These are phyloP conservation scores for Venturia effusa DNA, from an alignment of 2,329 filamentous ascomycete genomes.

Conservation along the genomic window DNA sequence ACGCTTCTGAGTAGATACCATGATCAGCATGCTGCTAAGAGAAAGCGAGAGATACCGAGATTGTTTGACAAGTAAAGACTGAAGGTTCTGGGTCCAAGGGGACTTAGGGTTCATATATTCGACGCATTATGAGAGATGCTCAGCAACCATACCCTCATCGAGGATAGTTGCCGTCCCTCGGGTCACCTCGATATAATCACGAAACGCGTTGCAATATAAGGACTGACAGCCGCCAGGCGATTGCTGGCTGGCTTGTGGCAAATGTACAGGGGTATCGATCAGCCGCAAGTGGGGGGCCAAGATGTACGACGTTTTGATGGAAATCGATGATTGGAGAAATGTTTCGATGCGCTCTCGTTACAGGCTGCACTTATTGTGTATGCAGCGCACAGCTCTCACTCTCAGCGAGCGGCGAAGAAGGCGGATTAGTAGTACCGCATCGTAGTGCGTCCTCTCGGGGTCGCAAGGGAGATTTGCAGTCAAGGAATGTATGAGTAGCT, in stretches of 20 bases:
- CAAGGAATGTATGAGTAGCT: not conserved
- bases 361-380: too few relatives aligned
- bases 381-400: not conserved
- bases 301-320: not conserved
- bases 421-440: not conserved
- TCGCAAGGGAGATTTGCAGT: not conserved
- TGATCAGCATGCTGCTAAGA: not conserved
- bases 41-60: constrained; percentile 3
- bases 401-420: not conserved
- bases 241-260: not conserved
- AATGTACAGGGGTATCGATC: not conserved
- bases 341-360: not conserved
- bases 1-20: not conserved
- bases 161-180: constrained; percentile 3
- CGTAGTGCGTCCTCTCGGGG: not conserved
- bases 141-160: not conserved
- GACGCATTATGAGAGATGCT: not conserved
- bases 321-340: not conserved
- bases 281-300: not conserved
- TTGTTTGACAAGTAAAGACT: not conserved
- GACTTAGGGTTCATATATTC: constrained; percentile 4
- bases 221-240: not conserved
- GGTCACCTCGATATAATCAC: not conserved
- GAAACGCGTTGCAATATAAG: constrained; percentile 6
- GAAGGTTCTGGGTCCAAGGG: not conserved